A percentile compares a stretch with the other conserved stretches of the same genome.
These are phyloP conservation scores for Neofusicoccum parvum DNA, from an alignment of 2,329 filamentous ascomycete genomes.

Conservation along the genomic window DNA sequence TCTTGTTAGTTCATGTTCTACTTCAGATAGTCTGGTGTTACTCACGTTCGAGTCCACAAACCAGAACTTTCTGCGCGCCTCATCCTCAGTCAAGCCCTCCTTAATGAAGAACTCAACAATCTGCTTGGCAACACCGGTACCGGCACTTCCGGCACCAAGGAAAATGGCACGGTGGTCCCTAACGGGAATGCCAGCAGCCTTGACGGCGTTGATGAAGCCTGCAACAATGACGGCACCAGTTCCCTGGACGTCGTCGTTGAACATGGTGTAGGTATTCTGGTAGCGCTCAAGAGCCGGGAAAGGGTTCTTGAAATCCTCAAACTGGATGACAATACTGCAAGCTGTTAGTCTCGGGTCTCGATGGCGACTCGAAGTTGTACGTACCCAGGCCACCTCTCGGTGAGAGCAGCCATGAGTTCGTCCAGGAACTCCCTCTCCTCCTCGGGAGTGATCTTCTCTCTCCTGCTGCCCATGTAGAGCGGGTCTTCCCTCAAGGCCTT, in stretches of 20 bases:
- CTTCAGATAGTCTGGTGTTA: not conserved
- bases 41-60: constrained; percentile 83
- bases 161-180: constrained; percentile 95
- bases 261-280: constrained; percentile 85
- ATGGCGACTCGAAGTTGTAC: constrained; percentile 30
- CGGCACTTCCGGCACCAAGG: constrained; percentile 91
- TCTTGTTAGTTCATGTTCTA: not conserved
- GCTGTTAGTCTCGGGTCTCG: constrained; percentile 33
- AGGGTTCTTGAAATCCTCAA: constrained; percentile 97
- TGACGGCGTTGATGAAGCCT: constrained; percentile 75
- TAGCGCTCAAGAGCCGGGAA: constrained; percentile 93
- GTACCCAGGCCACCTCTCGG: constrained; percentile 71
- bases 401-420: constrained; percentile 91
- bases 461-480: constrained; percentile 88
- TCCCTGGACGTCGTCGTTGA: constrained; percentile 98
- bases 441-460: constrained; percentile 74
- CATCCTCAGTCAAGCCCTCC: constrained; percentile 83
- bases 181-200: constrained; percentile 79
- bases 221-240: constrained; percentile 93
- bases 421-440: constrained; percentile 93
- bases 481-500: constrained; percentile 70
- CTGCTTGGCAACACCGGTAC: constrained; percentile 96
- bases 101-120: constrained; percentile 96
- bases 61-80: constrained; percentile 90
- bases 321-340: constrained; percentile 75